Evolutionary conservation across 768 basidiomycete species (phyloP), one percentile per base, ranked within the genome.

Genomic region (Russula olivacea): DNA sequence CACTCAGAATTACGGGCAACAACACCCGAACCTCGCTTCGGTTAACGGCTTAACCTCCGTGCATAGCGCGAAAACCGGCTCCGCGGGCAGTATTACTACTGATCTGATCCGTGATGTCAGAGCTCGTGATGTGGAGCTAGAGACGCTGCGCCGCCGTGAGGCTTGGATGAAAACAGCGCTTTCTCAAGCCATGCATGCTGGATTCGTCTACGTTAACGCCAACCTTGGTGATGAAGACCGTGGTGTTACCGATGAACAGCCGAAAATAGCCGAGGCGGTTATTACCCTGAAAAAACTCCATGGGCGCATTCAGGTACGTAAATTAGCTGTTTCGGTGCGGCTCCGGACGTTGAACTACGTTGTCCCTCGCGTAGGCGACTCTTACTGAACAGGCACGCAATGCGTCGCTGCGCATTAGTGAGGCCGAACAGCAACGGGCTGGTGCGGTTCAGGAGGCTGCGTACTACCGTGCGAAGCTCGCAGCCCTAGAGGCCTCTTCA

Each of bases 401-500:
- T 56, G 83, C 87, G 2, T 92, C 93, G 3, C 87, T 91, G 48
- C 86, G 85, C 45, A 73, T 97, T 11, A 79, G 83, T 4, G 89
- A 93, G 57, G 88, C 91, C 0, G 92, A 95, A 66, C 83, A 89
- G 55, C 75, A 85, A 66, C 87, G 88, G 65, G 73, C 80, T 8
- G 86, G 83, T 48, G 97, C 97, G 1, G 75, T 90, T 9, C 92
- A 98, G 74, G 97, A 99, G 74, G 90, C 95, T 2, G 92, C 94
- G 1, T 98, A 89, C 76, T 97, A 94, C 72, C 91, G 95, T 55
- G 91, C 95, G 52, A 98, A 98, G 75, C 77, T 96, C n/a, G 82
- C 86, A 3, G 93, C 96, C 0, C 75, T 92, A 55, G 97, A 98
- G 72, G 76, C 82, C 1, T 79, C 82, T 49, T 82, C 84, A 19